Evolutionary conservation across 192 early-diverging fungal genomes (phyloP), one percentile per base, ranked within the genome.

Genomic region (Anaeromyces robustus): DNA sequence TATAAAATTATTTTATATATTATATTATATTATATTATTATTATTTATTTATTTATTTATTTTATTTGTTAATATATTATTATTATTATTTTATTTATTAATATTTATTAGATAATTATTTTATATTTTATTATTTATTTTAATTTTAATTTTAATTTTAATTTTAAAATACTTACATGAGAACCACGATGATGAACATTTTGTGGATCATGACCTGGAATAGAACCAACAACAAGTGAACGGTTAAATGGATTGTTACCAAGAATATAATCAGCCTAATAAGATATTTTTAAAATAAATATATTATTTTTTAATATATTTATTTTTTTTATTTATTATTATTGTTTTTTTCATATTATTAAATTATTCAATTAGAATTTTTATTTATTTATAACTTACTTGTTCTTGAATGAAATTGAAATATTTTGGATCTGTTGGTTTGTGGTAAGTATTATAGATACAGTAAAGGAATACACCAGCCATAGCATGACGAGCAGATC

Each of bases 111-210:
- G 3, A 34, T 34, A 7, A 34, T 34, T 34, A 34, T 34, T 34
- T 7, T 34, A 7, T 7, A 7, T 34, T 7, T 34, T 34, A 34
- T 34, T 43, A 30, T 84, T 79, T 14, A 87, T 85, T 28, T 88
- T 86, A 28, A 29, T 77, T n/a, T n/a, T n/a, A n/a, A n/a, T n/a
- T n/a, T n/a, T n/a, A n/a, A n/a, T n/a, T n/a, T n/a, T n/a, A n/a
- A 14, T 18, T 88, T 89, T 4, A 86, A 86, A 1, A 89, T 88
- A 31, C 84, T 81, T 29, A 88, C 87, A 80, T 90, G 89, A 81
- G 90, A 90, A 43, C 88, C 87, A 37, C 90, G 89, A n/a, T 80
- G 19, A 16, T 88, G 90, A 22, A 89, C 89, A 77, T 91, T 91
- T 80, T 84, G 82, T 79, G 90, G 89, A 12, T 90, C 85, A 77